Percentiles rank a stretch among this genome's conserved stretches.
These are phyloP conservation scores for Claviceps digitariae DNA, from an alignment of 2,329 filamentous ascomycete genomes.

Conservation along the genomic window DNA sequence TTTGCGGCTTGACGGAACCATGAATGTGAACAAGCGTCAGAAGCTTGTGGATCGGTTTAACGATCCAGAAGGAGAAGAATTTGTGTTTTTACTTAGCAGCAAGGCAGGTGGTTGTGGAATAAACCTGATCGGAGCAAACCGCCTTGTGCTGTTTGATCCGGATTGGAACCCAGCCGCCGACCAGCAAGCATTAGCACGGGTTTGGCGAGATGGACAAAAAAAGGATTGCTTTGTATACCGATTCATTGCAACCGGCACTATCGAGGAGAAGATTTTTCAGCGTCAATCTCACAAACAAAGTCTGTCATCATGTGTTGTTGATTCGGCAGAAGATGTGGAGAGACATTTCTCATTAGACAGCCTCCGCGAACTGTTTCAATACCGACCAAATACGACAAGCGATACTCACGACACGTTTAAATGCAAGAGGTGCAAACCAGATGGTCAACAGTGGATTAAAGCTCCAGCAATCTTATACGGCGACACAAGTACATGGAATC, in stretches of 20 bases:
- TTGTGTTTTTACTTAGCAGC: conserved; percentile 89
- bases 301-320: conserved; percentile 88
- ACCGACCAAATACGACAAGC: conserved; percentile 67
- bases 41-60: conserved; percentile 98
- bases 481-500: conserved; percentile 98
- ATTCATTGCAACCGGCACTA: conserved; percentile 96
- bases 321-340: conserved; percentile 93
- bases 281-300: conserved; percentile 97
- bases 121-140: conserved; percentile 88
- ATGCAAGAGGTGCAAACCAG: conserved; percentile 84
- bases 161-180: conserved; percentile 98
- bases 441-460: conserved; percentile 78
- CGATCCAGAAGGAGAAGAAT: conserved; percentile 76
- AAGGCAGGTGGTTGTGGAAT: conserved; percentile 96
- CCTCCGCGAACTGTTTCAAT: conserved; percentile 87
- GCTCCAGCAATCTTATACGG: conserved; percentile 92
- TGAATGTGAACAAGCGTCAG: conserved; percentile 94
- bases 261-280: conserved; percentile 99
- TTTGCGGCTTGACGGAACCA: conserved; percentile 85
- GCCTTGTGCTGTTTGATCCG: conserved; percentile 89
- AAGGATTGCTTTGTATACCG: conserved; percentile 99
- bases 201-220: conserved; percentile 98
- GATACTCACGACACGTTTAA: conserved; percentile 99
- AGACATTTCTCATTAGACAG: conserved; percentile 89
- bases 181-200: conserved; percentile 89